Conservation (phyloP, 768 basidiomycete genomes). For the Suillus spraguei region DNA sequence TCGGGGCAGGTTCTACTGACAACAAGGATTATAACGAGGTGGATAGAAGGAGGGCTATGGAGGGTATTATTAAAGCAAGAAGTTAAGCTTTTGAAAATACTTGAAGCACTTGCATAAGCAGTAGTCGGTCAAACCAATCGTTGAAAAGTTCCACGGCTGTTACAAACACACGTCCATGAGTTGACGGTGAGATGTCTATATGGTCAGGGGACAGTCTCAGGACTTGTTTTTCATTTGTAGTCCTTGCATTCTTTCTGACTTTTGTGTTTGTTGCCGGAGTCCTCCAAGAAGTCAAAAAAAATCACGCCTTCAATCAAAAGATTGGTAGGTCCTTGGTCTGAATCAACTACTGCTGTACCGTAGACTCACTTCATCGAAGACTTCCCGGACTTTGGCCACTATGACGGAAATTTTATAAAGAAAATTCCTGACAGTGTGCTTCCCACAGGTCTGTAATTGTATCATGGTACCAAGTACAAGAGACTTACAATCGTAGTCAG, state of each 20-base stretch:
- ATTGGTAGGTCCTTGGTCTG: slow-evolving; percentile 13
- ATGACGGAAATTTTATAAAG: slow-evolving; percentile 34
- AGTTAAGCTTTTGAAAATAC: background rate
- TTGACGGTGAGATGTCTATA: slow-evolving; percentile 1
- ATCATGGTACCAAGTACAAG: background rate
- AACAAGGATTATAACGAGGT: slow-evolving; percentile 53
- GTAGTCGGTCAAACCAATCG: background rate
- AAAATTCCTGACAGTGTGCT: slow-evolving; percentile 52
- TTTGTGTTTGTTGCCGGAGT: slow-evolving; percentile 44
- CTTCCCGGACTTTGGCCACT: slow-evolving; percentile 60
- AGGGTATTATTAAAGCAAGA: slow-evolving; percentile 29
- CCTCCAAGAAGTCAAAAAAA: slow-evolving; percentile 15
- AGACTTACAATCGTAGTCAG: slow-evolving; percentile 33
- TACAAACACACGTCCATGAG: background rate
- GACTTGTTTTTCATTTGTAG: slow-evolving; percentile 32
- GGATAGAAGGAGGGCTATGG: slow-evolving; percentile 49
- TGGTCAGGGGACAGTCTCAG: background rate
- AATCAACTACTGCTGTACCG: background rate
- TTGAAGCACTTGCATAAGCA: background rate
- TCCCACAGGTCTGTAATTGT: slow-evolving; percentile 47
- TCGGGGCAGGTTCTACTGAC: slow-evolving; percentile 41
- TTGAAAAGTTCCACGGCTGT: background rate
- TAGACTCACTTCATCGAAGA: slow-evolving; percentile 27
- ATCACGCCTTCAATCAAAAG: slow-evolving; percentile 15
- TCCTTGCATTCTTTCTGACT: slow-evolving; percentile 45